Evolutionary conservation across 2,329 filamentous ascomycete species (phyloP).

Genomic region (Xylariaceae sp.): DNA sequence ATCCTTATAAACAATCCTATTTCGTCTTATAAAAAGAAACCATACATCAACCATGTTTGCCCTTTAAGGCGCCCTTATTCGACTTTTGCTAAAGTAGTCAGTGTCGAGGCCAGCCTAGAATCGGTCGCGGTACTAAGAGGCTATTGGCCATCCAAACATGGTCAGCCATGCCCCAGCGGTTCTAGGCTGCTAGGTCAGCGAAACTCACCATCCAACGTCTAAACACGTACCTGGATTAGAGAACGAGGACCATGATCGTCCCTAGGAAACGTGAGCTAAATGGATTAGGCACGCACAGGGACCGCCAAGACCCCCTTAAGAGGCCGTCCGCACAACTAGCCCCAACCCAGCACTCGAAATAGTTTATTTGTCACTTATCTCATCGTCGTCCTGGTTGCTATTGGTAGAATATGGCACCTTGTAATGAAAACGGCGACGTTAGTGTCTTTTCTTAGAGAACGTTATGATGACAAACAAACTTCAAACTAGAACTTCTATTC

Average conservation of each 20-base stretch:
- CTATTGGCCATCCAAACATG: background rate
- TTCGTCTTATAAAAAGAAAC: conserved; percentile 8
- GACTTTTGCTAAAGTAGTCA: background rate
- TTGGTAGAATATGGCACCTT: conserved; percentile 1
- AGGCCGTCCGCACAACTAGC: conserved; percentile 5
- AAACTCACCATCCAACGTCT: conserved; percentile 1
- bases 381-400: background rate
- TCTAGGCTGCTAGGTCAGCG: conserved; percentile 4
- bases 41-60: conserved; percentile 2
- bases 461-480: background rate
- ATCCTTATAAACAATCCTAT: conserved; percentile 12
- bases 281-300: too few species aligned
- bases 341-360: conserved; percentile 2
- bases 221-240: background rate
- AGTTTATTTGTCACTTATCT: conserved; percentile 1
- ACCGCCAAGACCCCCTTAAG: conserved; percentile 9
- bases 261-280: too few species aligned
- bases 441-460: background rate
- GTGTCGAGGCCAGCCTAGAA: conserved; percentile 13
- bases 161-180: background rate
- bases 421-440: background rate
- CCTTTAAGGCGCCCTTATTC: conserved; percentile 12
- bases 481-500: background rate
- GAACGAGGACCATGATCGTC: conserved; percentile 9
- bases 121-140: background rate